These are phyloP conservation scores for Cadophora malorum DNA, from an alignment of 2,329 filamentous ascomycete species.

Conservation along the genomic window DNA sequence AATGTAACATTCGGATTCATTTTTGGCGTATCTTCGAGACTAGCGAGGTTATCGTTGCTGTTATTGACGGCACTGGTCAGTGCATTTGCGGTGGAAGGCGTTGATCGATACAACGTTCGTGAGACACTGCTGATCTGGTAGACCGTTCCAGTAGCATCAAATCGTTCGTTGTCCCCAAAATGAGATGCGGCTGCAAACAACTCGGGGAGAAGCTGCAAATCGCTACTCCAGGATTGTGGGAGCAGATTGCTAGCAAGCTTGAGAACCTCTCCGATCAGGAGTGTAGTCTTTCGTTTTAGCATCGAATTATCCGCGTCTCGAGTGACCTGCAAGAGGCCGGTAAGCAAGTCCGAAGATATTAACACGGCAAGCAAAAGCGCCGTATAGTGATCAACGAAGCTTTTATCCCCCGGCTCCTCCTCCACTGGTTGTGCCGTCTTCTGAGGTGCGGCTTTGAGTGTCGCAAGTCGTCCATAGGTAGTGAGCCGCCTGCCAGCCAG, in stretches of 20 bases:
- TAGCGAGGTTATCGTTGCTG: slow-evolving; percentile 55
- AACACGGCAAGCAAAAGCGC: slow-evolving; percentile 86
- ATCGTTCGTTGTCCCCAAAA: slow-evolving; percentile 74
- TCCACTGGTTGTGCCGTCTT: slow-evolving; percentile 58
- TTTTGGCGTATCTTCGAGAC: slow-evolving; percentile 64
- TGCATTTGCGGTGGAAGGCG: slow-evolving; percentile 51
- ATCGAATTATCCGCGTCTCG: slow-evolving; percentile 71
- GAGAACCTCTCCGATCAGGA: slow-evolving; percentile 89
- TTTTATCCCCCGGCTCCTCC: slow-evolving; percentile 76
- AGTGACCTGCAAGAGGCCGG: slow-evolving; percentile 66
- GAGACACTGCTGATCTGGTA: slow-evolving; percentile 99
- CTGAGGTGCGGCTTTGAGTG: slow-evolving; percentile 68
- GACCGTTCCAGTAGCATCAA: slow-evolving; percentile 85
- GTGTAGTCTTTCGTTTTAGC: slow-evolving; percentile 85
- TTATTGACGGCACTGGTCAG: slow-evolving; percentile 39
- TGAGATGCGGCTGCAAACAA: slow-evolving; percentile 79
- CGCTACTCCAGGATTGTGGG: slow-evolving; percentile 80
- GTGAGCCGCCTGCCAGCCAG: slow-evolving; percentile 90
- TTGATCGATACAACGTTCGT: slow-evolving; percentile 84
- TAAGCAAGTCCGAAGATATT: slow-evolving; percentile 78
- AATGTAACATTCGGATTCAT: slow-evolving; percentile 55
- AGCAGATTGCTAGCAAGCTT: slow-evolving; percentile 88
- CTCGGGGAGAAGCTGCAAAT: slow-evolving; percentile 86
- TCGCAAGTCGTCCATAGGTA: slow-evolving; percentile 93
- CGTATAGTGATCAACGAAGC: slow-evolving; percentile 93